These are phyloP conservation scores for Moesziomyces antarcticus DNA, from an alignment of 1,284 basidiomycete genomes.

Conservation along the genomic window DNA sequence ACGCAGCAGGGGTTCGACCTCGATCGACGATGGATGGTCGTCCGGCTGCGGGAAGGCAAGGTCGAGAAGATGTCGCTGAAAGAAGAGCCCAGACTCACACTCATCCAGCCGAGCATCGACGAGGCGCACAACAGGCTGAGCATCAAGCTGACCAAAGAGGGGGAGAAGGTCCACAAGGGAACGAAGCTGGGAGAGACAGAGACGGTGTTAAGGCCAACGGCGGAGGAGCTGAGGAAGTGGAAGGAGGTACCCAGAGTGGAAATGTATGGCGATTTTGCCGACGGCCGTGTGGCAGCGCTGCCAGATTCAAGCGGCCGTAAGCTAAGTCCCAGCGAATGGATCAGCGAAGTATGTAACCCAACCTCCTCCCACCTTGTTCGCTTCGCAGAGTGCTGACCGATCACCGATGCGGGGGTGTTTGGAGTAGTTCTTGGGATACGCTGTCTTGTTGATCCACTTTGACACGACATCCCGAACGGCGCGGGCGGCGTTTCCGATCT, in stretches of 20 bases:
- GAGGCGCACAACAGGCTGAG: slow-evolving; percentile 7
- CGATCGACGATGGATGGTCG: slow-evolving; percentile 57
- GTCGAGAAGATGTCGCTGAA: slow-evolving; percentile 36
- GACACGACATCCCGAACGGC: slow-evolving; percentile 28
- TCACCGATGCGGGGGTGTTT: not conserved
- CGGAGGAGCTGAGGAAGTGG: slow-evolving; percentile 15
- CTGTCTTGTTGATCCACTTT: slow-evolving; percentile 51
- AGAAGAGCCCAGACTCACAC: slow-evolving; percentile 48
- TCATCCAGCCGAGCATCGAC: slow-evolving; percentile 43
- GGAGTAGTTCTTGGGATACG: slow-evolving; percentile 49
- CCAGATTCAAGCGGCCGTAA: not conserved
- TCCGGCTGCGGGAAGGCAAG: slow-evolving; percentile 12
- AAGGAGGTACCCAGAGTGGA: slow-evolving; percentile 18
- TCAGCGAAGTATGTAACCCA: slow-evolving; percentile 34
- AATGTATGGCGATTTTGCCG: slow-evolving; percentile 56
- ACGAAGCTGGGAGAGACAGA: slow-evolving; percentile 13
- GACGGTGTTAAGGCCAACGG: slow-evolving; percentile 25
- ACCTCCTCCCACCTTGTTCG: not conserved
- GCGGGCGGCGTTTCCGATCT: slow-evolving; percentile 52
- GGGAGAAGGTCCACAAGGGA: not conserved
- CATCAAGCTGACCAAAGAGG: slow-evolving; percentile 19
- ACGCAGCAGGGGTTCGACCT: slow-evolving; percentile 51
- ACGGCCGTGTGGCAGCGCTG: slow-evolving; percentile 35
- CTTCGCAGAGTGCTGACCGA: too few relatives aligned
- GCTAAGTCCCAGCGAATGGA: slow-evolving; percentile 44